These are phyloP conservation scores for Aspergillus ustus DNA, from an alignment of 2,329 filamentous ascomycete genomes.

Conservation along the genomic window DNA sequence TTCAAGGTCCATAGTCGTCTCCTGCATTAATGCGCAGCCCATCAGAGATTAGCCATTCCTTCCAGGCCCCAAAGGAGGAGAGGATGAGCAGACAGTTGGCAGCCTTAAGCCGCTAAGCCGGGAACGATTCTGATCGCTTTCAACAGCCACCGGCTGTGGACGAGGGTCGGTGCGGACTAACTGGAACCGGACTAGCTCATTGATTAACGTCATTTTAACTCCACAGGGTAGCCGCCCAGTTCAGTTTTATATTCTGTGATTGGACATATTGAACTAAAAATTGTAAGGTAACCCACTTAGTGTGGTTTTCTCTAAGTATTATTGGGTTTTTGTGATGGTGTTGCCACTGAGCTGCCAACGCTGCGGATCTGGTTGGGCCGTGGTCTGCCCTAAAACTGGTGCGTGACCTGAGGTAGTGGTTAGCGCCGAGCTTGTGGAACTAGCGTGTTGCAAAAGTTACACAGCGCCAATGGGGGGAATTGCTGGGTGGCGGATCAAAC, in stretches of 20 bases:
- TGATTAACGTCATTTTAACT: slow-evolving; percentile 23
- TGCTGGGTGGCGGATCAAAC: background rate
- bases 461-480: background rate
- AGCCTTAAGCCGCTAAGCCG: slow-evolving; percentile 12
- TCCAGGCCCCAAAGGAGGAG: slow-evolving; percentile 1
- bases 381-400: slow-evolving; percentile 25
- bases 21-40: slow-evolving; percentile 14
- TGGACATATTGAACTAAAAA: slow-evolving; percentile 11
- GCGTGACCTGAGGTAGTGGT: slow-evolving; percentile 24
- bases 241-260: slow-evolving; percentile 8
- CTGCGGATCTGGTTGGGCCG: slow-evolving; percentile 24
- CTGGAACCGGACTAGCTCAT: slow-evolving; percentile 18
- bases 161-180: slow-evolving; percentile 13
- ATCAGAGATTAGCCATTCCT: slow-evolving; percentile 12
- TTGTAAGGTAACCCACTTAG: slow-evolving; percentile 19
- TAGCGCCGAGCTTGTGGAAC: slow-evolving; percentile 21
- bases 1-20: slow-evolving; percentile 7
- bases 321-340: slow-evolving; percentile 20
- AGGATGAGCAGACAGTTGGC: slow-evolving; percentile 11
- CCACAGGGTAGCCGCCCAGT: slow-evolving; percentile 22
- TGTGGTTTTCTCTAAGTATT: background rate
- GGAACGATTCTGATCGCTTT: slow-evolving; percentile 11
- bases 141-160: slow-evolving; percentile 15
- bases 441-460: slow-evolving; percentile 19
- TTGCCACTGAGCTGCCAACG: slow-evolving; percentile 29